A percentile compares a stretch with the other conserved stretches of the same genome.
phyloP scores from a whole-genome alignment of 441 rosid genomes.

The Croton laevigatus region DNA sequence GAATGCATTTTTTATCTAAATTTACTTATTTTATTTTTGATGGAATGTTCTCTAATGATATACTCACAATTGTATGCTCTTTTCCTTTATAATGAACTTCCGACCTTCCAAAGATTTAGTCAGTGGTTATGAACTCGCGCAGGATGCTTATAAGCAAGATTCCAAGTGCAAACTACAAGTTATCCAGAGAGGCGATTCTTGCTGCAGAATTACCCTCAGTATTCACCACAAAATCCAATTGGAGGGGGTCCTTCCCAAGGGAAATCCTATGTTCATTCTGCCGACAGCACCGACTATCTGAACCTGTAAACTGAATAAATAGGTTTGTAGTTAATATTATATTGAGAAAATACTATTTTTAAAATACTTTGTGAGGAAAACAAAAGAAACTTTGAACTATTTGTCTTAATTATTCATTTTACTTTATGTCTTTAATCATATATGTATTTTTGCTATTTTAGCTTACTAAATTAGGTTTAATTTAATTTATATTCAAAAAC shows the following conservation, averaged over 20 bases:
- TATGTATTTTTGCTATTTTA: too few relatives aligned
- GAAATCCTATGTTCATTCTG: slow-evolving; percentile 77
- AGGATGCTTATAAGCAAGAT: slow-evolving; percentile 68
- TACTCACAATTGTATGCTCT: not conserved
- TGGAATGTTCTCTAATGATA: slow-evolving; percentile 4
- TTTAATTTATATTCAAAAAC: too few relatives aligned
- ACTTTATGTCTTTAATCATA: too few relatives aligned
- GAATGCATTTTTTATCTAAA: not conserved
- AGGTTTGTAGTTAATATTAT: too few relatives aligned
- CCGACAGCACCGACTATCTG: slow-evolving; percentile 78
- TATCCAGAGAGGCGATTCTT: slow-evolving; percentile 72
- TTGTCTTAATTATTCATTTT: too few relatives aligned
- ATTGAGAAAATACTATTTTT: too few relatives aligned
- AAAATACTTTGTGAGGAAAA: too few relatives aligned
- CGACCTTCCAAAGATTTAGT: slow-evolving; percentile 14
- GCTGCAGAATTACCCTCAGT: slow-evolving; percentile 64
- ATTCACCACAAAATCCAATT: slow-evolving; percentile 69
- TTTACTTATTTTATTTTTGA: slow-evolving; percentile 2
- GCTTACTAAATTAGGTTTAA: too few relatives aligned
- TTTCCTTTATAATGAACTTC: not conserved
- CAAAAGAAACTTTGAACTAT: too few relatives aligned
- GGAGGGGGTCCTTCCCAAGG: slow-evolving; percentile 86
- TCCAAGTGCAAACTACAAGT: slow-evolving; percentile 81
- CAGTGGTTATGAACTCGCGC: slow-evolving; percentile 20
- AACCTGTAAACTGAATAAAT: too few relatives aligned